phyloP scores from a whole-genome alignment of 169 alveolate species.

The Plasmodium cynomolgi region DNA sequence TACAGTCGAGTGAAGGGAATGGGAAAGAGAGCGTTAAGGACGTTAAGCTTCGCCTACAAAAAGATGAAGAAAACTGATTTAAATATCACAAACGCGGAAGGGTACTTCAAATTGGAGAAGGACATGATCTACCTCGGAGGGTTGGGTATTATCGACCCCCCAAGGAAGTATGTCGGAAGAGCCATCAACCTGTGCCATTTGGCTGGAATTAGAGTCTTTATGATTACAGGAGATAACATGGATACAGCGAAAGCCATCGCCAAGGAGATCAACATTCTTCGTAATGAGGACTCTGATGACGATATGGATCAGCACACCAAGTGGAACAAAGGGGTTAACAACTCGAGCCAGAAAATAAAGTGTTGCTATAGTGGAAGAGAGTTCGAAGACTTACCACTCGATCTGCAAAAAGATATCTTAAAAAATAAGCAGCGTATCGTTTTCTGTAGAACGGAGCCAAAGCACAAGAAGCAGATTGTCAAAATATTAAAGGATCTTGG shows the following conservation, averaged over 20 bases:
- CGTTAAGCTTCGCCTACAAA: constrained; percentile 88
- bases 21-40: constrained; percentile 93
- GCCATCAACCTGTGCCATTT: constrained; percentile 94
- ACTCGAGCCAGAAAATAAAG: background rate
- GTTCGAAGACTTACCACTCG: constrained; percentile 91
- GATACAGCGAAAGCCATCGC: constrained; percentile 99
- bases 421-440: constrained; percentile 93
- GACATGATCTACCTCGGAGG: constrained; percentile 95
- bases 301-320: background rate
- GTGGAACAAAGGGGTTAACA: background rate
- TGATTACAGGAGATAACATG: constrained; percentile 99
- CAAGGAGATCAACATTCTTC: constrained; percentile 93
- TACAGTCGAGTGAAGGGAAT: constrained; percentile 86
- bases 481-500: constrained; percentile 93
- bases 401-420: constrained; percentile 83
- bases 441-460: constrained; percentile 99
- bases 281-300: background rate
- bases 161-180: constrained; percentile 95
- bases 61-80: constrained; percentile 75
- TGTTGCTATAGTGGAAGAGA: constrained; percentile 95
- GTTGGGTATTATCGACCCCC: constrained; percentile 98
- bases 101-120: constrained; percentile 89
- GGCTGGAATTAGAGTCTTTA: constrained; percentile 99
- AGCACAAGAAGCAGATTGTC: constrained; percentile 98
- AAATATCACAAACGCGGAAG: constrained; percentile 76